Evolutionary conservation across 225 moss, liverwort and hornwort genomes (phyloP).

Genomic region (Bryum argenteum): DNA sequence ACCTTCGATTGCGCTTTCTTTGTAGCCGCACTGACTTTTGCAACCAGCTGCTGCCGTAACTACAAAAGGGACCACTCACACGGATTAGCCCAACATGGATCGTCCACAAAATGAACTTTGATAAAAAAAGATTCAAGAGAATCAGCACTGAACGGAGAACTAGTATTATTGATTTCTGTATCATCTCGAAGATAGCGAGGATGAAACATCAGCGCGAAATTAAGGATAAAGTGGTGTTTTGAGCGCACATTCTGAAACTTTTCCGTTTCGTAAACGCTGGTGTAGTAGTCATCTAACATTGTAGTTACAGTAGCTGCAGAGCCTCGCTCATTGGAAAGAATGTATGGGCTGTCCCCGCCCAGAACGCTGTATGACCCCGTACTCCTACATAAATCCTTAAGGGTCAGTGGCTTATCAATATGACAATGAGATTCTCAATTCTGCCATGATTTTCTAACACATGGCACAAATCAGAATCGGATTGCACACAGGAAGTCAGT

Average conservation of each 20-base stretch:
- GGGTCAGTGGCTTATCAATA: constrained; percentile 20
- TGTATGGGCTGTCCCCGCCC: constrained; percentile 48
- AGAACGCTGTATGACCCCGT: constrained; percentile 55
- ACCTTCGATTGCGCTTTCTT: constrained; percentile 62
- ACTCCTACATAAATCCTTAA: constrained; percentile 36
- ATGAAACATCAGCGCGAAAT: neutral
- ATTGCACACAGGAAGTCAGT: constrained; percentile 13
- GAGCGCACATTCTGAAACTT: constrained; percentile 58
- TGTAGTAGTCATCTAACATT: constrained; percentile 59
- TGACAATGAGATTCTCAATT: constrained; percentile 3
- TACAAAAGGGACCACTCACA: constrained; percentile 34
- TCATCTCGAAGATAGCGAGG: constrained; percentile 12
- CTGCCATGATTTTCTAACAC: no score
- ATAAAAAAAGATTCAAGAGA: neutral
- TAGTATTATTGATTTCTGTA: neutral
- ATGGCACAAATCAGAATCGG: constrained; percentile 1
- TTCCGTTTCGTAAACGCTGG: constrained; percentile 50
- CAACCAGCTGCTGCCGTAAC: constrained; percentile 61
- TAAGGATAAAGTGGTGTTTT: neutral
- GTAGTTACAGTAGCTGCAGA: constrained; percentile 37
- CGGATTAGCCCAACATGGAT: constrained; percentile 7
- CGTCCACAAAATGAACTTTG: neutral
- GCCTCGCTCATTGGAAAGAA: constrained; percentile 33
- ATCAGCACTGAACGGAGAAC: neutral
- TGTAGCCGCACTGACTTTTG: constrained; percentile 45